phyloP scores from a whole-genome alignment of 768 basidiomycete species.

The Phallus indusiatus region DNA sequence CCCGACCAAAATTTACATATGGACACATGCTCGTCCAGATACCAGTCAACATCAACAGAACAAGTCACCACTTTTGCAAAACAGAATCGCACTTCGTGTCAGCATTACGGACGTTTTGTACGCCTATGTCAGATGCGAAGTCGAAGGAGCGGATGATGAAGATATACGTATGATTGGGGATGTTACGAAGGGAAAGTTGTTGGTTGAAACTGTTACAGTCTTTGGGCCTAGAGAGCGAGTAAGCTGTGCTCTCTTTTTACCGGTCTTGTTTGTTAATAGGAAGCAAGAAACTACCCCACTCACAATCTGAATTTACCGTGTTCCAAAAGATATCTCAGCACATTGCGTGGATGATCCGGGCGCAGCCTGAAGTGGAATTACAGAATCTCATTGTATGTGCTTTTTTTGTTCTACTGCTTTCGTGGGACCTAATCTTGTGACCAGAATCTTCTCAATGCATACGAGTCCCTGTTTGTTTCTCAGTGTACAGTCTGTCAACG shows the following conservation, averaged over 20 bases:
- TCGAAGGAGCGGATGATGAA: conserved; percentile 23
- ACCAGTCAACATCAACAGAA: conserved; percentile 9
- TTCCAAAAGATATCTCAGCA: conserved; percentile 62
- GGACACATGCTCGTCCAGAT: conserved; percentile 29
- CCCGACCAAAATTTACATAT: conserved; percentile 42
- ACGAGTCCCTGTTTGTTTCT: conserved; percentile 52
- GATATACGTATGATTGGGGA: conserved; percentile 7
- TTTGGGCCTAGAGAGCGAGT: conserved; percentile 72
- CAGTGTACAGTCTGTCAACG: conserved; percentile 53
- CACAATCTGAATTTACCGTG: conserved; percentile 55
- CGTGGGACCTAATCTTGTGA: neutral
- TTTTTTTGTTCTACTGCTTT: conserved; percentile 5
- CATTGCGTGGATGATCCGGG: conserved; percentile 48
- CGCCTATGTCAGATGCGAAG: conserved; percentile 48
- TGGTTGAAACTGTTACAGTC: conserved; percentile 55
- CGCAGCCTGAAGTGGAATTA: conserved; percentile 42
- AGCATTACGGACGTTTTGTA: conserved; percentile 55
- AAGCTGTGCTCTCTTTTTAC: conserved; percentile 14
- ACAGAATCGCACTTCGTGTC: conserved; percentile 40
- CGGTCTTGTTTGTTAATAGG: conserved; percentile 3
- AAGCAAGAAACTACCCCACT: conserved; percentile 53
- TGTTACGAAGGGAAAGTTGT: conserved; percentile 17
- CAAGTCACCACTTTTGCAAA: conserved; percentile 11
- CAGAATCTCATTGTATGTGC: conserved; percentile 41
- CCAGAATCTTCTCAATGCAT: conserved; percentile 45